phyloP scores from a whole-genome alignment of 768 basidiomycete genomes.

The Boletus rex-veris region DNA sequence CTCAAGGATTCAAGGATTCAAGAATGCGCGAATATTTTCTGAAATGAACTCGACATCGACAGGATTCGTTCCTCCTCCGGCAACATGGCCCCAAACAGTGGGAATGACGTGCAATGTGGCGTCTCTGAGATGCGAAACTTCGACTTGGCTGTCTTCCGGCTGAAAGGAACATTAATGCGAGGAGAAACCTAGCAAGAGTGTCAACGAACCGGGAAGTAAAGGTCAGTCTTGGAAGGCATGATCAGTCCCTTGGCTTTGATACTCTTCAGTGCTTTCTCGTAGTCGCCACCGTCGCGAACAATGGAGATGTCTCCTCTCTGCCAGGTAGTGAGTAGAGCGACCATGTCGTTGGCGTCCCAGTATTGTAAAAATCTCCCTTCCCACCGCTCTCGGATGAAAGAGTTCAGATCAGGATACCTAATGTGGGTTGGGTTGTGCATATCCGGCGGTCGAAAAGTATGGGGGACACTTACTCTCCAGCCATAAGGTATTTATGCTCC shows the following conservation, averaged over 20 bases:
- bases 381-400: conserved; percentile 51
- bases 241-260: conserved; percentile 54
- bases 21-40: conserved; percentile 40
- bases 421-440: neutral
- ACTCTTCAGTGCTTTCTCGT: conserved; percentile 37
- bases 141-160: conserved; percentile 56
- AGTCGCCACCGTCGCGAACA: conserved; percentile 43
- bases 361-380: conserved; percentile 40
- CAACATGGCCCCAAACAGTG: conserved; percentile 57
- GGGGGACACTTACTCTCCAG: conserved; percentile 35
- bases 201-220: conserved; percentile 51
- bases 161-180: conserved; percentile 15
- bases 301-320: conserved; percentile 49
- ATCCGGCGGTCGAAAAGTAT: neutral
- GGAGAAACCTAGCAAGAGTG: neutral
- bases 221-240: conserved; percentile 58
- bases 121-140: conserved; percentile 41
- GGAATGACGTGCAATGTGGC: conserved; percentile 50
- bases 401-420: conserved; percentile 47
- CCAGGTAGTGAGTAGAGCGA: conserved; percentile 51
- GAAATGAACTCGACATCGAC: conserved; percentile 41
- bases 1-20: conserved; percentile 26
- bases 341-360: conserved; percentile 58
- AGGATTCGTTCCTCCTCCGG: conserved; percentile 43
- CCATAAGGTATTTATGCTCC: conserved; percentile 42